Conservation (phyloP, 1,139 yeast species). For the Pichia sp. region DNA sequence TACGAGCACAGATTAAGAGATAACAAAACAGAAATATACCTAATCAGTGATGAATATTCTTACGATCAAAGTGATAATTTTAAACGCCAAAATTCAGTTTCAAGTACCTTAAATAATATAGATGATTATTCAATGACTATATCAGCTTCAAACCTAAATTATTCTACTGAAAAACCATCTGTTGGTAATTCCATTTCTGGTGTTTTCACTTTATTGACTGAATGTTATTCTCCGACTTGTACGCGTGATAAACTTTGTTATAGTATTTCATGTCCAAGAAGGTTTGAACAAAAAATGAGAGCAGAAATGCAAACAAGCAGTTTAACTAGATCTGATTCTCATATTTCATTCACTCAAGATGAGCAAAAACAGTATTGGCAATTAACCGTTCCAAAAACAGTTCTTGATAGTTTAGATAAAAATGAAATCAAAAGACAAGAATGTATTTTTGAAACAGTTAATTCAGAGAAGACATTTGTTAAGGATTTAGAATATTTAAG, state of each 20-base stretch:
- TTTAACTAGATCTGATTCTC: constrained; percentile 72
- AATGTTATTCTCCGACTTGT: constrained; percentile 96
- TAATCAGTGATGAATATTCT: constrained; percentile 54
- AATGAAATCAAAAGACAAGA: constrained; percentile 91
- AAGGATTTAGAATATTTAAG: constrained; percentile 89
- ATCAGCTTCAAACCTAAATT: constrained; percentile 18
- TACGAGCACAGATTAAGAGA: constrained; percentile 91
- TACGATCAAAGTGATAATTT: constrained; percentile 20
- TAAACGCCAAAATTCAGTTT: constrained; percentile 24
- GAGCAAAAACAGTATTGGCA: constrained; percentile 91
- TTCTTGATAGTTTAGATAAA: constrained; percentile 74
- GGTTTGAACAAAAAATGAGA: constrained; percentile 93
- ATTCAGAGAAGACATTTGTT: constrained; percentile 92
- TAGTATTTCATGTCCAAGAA: constrained; percentile 94
- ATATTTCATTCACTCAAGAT: constrained; percentile 70
- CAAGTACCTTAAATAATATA: constrained; percentile 21
- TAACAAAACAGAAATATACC: constrained; percentile 81
- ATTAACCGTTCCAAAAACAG: constrained; percentile 77
- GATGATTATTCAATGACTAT: constrained; percentile 17
- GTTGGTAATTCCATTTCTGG: constrained; percentile 61
- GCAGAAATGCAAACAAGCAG: constrained; percentile 76
- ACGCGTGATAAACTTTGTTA: constrained; percentile 83
- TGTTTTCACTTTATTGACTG: constrained; percentile 85
- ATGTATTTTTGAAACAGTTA: constrained; percentile 86
- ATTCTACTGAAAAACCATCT: constrained; percentile 3